These are phyloP conservation scores for Penicilliopsis zonata DNA, from an alignment of 495 filamentous ascomycete genomes.

Conservation along the genomic window DNA sequence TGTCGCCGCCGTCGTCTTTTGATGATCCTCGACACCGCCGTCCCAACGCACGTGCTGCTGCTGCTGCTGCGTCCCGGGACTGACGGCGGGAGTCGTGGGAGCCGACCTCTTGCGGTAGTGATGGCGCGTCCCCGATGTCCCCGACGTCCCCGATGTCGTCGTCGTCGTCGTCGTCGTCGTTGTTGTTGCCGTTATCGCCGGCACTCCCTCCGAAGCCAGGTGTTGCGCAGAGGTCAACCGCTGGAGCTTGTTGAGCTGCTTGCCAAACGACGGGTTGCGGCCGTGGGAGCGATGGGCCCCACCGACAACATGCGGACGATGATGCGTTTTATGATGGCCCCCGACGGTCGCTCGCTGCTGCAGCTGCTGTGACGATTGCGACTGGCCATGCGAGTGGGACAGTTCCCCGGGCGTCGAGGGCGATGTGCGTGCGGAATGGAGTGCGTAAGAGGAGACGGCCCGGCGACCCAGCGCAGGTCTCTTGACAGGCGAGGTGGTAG, in stretches of 20 bases:
- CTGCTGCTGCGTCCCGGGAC: constrained; percentile 27
- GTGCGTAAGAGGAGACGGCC: constrained; percentile 35
- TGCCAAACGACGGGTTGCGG: constrained; percentile 30
- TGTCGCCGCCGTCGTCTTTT: constrained; percentile 15
- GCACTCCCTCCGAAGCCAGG: constrained; percentile 16
- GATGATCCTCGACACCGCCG: constrained; percentile 16
- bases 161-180: too few relatives aligned
- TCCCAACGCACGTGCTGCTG: constrained; percentile 30
- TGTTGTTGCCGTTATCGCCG: too few relatives aligned
- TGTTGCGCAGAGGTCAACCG: constrained; percentile 18
- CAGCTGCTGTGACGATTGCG: too few relatives aligned
- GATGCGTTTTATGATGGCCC: constrained; percentile 23
- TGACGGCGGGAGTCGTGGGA: constrained; percentile 31
- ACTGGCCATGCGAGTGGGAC: constrained; percentile 19
- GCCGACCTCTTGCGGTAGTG: constrained; percentile 39
- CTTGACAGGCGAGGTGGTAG: constrained; percentile 34
- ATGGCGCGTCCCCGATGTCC: constrained; percentile 20
- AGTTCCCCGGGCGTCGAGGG: constrained; percentile 20
- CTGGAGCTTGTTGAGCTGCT: constrained; percentile 31
- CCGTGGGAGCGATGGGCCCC: constrained; percentile 30
- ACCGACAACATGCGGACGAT: constrained; percentile 33
- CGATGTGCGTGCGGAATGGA: constrained; percentile 25
- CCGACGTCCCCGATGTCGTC: too few relatives aligned
- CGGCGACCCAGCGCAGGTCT: constrained; percentile 35
- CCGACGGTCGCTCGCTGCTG: constrained; percentile 16